These are phyloP conservation scores for Sordariomycetes sp. DNA, from an alignment of 2,329 filamentous ascomycete species.

Conservation along the genomic window DNA sequence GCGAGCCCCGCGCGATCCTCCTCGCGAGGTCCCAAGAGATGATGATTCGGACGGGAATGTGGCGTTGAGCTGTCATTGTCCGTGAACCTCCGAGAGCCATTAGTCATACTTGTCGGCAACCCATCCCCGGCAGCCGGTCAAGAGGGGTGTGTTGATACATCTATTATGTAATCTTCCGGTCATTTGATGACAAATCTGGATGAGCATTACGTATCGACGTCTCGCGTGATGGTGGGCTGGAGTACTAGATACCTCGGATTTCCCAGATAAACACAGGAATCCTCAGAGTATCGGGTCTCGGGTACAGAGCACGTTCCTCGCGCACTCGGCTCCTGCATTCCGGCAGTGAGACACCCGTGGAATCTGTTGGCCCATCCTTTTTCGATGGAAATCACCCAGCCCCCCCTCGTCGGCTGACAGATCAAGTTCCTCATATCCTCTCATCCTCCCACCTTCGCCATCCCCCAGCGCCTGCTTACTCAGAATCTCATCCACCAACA, in stretches of 20 bases:
- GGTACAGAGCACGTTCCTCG: not conserved
- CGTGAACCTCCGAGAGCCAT: not conserved
- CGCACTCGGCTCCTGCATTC: not conserved
- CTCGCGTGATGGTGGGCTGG: not conserved
- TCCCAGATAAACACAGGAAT: not conserved
- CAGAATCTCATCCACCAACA: conserved; percentile 5
- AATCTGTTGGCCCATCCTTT: not conserved
- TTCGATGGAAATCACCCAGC: not conserved
- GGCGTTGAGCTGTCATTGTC: not conserved
- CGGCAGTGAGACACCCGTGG: not conserved
- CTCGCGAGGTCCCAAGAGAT: not conserved
- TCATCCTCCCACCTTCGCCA: conserved; percentile 3
- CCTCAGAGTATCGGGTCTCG: not conserved
- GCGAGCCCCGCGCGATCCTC: too few relatives aligned
- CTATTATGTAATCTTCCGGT: not conserved
- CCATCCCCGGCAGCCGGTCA: not conserved
- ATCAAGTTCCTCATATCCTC: conserved; percentile 5
- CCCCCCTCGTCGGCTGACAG: conserved; percentile 2
- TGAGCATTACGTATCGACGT: not conserved
- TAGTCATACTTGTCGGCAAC: not conserved
- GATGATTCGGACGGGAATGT: not conserved
- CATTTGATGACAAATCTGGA: not conserved
- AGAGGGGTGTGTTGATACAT: not conserved
- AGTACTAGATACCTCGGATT: not conserved
- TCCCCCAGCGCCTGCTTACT: conserved; percentile 5